Conservation (phyloP, 2,329 filamentous ascomycete genomes). For the Passalora sequoiae region DNA sequence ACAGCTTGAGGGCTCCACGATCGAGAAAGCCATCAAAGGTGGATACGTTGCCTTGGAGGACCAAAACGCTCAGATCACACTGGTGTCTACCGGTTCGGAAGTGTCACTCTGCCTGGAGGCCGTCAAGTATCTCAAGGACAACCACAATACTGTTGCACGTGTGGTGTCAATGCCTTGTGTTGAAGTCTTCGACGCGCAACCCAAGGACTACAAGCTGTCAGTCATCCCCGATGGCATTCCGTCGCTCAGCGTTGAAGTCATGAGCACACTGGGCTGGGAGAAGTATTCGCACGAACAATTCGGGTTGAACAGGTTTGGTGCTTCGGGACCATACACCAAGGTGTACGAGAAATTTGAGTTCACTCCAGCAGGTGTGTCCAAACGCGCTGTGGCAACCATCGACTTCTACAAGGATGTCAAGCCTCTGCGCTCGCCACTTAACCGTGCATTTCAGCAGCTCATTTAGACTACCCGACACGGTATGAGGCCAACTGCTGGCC, state of each 20-base stretch:
- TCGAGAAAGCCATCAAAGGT: slow-evolving; percentile 88
- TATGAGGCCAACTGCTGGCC: background rate
- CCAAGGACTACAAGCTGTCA: slow-evolving; percentile 89
- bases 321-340: slow-evolving; percentile 93
- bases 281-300: slow-evolving; percentile 99
- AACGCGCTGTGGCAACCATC: slow-evolving; percentile 86
- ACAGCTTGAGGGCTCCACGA: slow-evolving; percentile 88
- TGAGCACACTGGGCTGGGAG: slow-evolving; percentile 97
- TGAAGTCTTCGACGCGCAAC: slow-evolving; percentile 91
- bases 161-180: slow-evolving; percentile 95
- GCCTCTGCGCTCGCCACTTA: slow-evolving; percentile 81
- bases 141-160: slow-evolving; percentile 80
- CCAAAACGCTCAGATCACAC: slow-evolving; percentile 76
- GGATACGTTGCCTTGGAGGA: slow-evolving; percentile 86
- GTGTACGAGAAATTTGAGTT: slow-evolving; percentile 99
- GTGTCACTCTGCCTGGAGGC: slow-evolving; percentile 90
- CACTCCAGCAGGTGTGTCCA: slow-evolving; percentile 91
- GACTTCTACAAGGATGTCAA: slow-evolving; percentile 97
- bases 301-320: slow-evolving; percentile 97
- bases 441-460: slow-evolving; percentile 96
- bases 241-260: slow-evolving; percentile 88
- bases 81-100: slow-evolving; percentile 94
- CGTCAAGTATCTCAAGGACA: slow-evolving; percentile 82
- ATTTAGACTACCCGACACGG: slow-evolving; percentile 54
- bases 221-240: slow-evolving; percentile 93